Percentiles rank a stretch among this genome's conserved stretches.
Conservation (phyloP, 805 yeast genomes). For the Spencermartinsiella europaea region DNA sequence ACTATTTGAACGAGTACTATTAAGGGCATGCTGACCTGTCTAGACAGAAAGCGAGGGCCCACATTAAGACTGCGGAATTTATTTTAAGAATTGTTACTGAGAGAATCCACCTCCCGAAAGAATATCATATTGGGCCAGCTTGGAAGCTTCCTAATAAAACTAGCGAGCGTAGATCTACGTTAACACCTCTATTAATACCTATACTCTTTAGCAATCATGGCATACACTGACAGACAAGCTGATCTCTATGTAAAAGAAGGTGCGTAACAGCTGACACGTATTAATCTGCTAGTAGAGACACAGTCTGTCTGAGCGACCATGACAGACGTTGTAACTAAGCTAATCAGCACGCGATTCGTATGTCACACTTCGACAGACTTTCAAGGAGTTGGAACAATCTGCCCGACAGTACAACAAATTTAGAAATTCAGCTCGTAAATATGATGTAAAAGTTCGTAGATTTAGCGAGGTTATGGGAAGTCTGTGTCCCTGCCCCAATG, state of each 20-base stretch:
- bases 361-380: background rate
- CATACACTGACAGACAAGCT: background rate
- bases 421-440: background rate
- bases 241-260: background rate
- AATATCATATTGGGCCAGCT: too few relatives aligned
- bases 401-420: background rate
- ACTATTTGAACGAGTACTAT: too few relatives aligned
- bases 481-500: background rate
- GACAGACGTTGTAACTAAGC: background rate
- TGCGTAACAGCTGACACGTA: background rate
- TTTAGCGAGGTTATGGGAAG: background rate
- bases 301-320: background rate
- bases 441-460: background rate
- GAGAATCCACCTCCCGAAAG: too few relatives aligned
- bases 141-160: too few relatives aligned
- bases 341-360: background rate
- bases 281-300: too few relatives aligned
- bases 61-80: too few relatives aligned
- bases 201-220: too few relatives aligned
- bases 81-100: too few relatives aligned
- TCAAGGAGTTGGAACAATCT: background rate
- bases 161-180: too few relatives aligned
- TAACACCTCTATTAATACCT: too few relatives aligned
- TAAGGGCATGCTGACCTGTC: too few relatives aligned
- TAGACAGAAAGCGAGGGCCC: too few relatives aligned